Percentiles rank a stretch among this genome's conserved stretches.
Evolutionary conservation across 2,329 filamentous ascomycete species (phyloP).

Genomic region (Cladobotryum protrusum): DNA sequence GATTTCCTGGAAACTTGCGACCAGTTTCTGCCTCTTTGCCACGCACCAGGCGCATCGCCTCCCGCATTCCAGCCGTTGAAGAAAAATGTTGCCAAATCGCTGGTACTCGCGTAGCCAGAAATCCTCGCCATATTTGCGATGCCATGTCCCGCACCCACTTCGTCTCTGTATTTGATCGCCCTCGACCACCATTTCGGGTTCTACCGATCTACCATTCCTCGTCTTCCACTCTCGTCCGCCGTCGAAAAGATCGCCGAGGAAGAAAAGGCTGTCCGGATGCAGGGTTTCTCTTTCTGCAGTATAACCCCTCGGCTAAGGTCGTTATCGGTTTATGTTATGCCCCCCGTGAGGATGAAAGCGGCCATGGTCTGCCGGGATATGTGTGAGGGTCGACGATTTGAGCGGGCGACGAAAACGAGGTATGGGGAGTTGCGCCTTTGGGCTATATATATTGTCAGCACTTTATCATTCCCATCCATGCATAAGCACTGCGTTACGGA

Average conservation of each 20-base stretch:
- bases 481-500: background rate
- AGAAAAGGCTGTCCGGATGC: conserved; percentile 81
- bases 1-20: conserved; percentile 89
- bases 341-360: conserved; percentile 47
- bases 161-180: conserved; percentile 46
- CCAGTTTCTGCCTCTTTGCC: conserved; percentile 68
- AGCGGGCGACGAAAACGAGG: conserved; percentile 73
- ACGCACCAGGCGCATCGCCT: conserved; percentile 46
- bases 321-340: conserved; percentile 78
- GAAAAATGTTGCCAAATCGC: conserved; percentile 79
- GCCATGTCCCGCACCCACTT: conserved; percentile 61
- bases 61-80: conserved; percentile 60
- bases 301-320: conserved; percentile 82
- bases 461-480: background rate
- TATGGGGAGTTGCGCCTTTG: conserved; percentile 69
- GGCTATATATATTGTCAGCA: conserved; percentile 48
- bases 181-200: conserved; percentile 57
- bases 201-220: conserved; percentile 49
- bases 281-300: conserved; percentile 67
- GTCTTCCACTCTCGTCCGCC: conserved; percentile 94
- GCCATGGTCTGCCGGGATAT: conserved; percentile 74
- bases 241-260: conserved; percentile 91
- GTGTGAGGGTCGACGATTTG: conserved; percentile 91
- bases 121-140: conserved; percentile 66
- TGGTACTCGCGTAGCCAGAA: conserved; percentile 86